Conservation (phyloP, 2,329 filamentous ascomycete species). For the Hortaea werneckii region DNA sequence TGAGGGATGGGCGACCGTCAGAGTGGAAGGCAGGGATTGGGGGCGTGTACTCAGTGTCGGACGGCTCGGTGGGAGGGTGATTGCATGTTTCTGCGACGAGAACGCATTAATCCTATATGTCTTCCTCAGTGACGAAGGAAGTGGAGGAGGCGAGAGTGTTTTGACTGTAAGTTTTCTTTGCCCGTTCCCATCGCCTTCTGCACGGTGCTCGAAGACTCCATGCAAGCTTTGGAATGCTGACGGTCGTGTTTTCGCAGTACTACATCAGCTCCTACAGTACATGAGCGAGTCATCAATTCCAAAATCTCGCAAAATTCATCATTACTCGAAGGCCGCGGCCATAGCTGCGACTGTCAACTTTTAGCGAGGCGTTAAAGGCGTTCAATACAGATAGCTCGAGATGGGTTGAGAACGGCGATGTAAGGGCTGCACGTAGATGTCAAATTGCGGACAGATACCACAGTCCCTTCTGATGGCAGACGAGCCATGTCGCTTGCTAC, state of each 20-base stretch:
- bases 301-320: too few relatives aligned
- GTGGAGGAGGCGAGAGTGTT: slow-evolving; percentile 60
- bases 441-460: too few relatives aligned
- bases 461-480: too few relatives aligned
- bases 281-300: too few relatives aligned
- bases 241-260: slow-evolving; percentile 36
- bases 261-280: slow-evolving; percentile 49
- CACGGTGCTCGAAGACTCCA: neutral
- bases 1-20: slow-evolving; percentile 76
- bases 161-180: slow-evolving; percentile 52
- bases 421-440: too few relatives aligned
- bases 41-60: slow-evolving; percentile 88
- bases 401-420: too few relatives aligned
- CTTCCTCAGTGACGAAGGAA: slow-evolving; percentile 63
- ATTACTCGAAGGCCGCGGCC: too few relatives aligned
- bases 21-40: slow-evolving; percentile 92
- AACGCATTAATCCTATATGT: slow-evolving; percentile 76
- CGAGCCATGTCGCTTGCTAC: too few relatives aligned
- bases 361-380: too few relatives aligned
- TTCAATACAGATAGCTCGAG: too few relatives aligned
- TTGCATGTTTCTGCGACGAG: slow-evolving; percentile 79
- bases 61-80: slow-evolving; percentile 76
- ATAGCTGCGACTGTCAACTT: too few relatives aligned
- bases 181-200: neutral
- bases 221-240: slow-evolving; percentile 7